Evolutionary conservation across 1,284 basidiomycete genomes (phyloP).

Genomic region (Trichosporon coremiiforme): DNA sequence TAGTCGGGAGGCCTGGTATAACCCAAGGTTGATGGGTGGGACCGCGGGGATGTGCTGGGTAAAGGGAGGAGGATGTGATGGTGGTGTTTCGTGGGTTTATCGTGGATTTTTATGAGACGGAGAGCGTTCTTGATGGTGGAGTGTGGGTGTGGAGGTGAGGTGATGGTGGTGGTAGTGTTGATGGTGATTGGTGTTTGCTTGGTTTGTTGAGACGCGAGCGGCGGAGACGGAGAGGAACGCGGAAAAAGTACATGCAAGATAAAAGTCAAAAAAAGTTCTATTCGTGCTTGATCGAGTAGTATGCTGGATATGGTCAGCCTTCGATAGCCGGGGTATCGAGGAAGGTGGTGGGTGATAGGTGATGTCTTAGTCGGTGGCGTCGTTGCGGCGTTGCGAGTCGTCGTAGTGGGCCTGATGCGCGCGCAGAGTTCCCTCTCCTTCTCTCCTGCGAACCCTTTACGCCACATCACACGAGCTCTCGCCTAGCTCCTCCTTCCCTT

Average conservation of each 20-base stretch:
- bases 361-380: not conserved
- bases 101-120: not conserved
- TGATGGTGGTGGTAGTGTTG: not conserved
- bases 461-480: conserved; percentile 1
- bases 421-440: not conserved
- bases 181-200: not conserved
- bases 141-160: not conserved
- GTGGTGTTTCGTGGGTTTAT: not conserved
- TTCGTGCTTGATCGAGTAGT: conserved; percentile 20
- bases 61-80: not conserved
- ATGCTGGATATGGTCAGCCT: conserved; percentile 10
- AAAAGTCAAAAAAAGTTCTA: conserved; percentile 17
- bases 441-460: not conserved
- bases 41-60: conserved; percentile 14
- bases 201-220: conserved; percentile 21
- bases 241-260: conserved; percentile 14
- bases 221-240: conserved; percentile 21
- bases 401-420: too few species aligned
- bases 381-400: not conserved
- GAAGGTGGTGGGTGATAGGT: not conserved
- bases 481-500: not conserved
- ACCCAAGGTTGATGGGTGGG: conserved; percentile 10
- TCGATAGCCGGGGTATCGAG: conserved; percentile 10
- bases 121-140: conserved; percentile 2
- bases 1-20: conserved; percentile 9